Conservation (phyloP, 306 rosid genomes). For the Dryas drummondii region DNA sequence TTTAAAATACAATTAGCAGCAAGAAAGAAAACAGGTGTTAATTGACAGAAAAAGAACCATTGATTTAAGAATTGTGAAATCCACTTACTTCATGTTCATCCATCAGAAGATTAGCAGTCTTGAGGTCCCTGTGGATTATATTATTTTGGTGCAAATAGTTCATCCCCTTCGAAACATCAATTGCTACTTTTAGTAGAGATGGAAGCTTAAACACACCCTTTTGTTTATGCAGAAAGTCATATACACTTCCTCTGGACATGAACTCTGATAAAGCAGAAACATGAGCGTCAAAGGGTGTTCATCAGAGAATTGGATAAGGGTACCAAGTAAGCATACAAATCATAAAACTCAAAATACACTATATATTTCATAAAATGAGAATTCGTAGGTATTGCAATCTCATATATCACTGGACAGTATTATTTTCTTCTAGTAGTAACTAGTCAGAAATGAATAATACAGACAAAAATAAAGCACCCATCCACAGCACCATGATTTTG, state of each 20-base stretch:
- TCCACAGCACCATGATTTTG: conserved; percentile 5
- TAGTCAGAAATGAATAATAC: background rate
- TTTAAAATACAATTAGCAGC: too few relatives aligned
- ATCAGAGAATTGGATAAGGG: conserved; percentile 23
- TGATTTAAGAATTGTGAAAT: conserved; percentile 31
- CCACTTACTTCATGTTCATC: conserved; percentile 90
- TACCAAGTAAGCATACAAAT: background rate
- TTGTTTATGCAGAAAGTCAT: conserved; percentile 95
- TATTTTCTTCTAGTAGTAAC: background rate
- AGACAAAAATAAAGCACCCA: background rate
- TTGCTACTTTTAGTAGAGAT: conserved; percentile 87
- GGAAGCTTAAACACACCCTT: conserved; percentile 88
- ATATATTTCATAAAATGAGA: conserved; percentile 25
- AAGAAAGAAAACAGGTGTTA: conserved; percentile 11
- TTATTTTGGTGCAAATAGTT: conserved; percentile 95
- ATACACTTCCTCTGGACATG: conserved; percentile 93
- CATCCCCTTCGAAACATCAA: conserved; percentile 96
- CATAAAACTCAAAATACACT: conserved; percentile 10
- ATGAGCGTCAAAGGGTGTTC: conserved; percentile 36
- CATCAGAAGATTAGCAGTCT: conserved; percentile 99
- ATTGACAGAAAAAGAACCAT: conserved; percentile 17
- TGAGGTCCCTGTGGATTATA: conserved; percentile 98
- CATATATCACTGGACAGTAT: background rate
- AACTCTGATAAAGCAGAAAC: conserved; percentile 69
- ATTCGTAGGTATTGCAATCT: conserved; percentile 16